Conservation (phyloP, 2,329 filamentous ascomycete species). For the Aspergillus sp. region DNA sequence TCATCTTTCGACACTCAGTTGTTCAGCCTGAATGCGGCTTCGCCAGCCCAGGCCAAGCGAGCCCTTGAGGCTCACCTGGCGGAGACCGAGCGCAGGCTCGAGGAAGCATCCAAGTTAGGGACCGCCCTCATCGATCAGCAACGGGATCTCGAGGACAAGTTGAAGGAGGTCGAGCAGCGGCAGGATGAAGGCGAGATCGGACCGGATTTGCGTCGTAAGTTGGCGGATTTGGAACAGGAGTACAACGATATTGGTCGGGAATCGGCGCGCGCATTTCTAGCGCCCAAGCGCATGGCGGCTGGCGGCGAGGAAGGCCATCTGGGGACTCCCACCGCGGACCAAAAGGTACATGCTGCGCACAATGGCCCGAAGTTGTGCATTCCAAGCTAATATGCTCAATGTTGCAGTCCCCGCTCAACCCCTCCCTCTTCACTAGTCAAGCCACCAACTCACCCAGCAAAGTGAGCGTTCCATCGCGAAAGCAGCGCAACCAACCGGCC, state of each 20-base stretch:
- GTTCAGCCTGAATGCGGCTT: slow-evolving; percentile 71
- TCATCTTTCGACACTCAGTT: slow-evolving; percentile 74
- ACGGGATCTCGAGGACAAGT: slow-evolving; percentile 67
- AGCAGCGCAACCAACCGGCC: slow-evolving; percentile 79
- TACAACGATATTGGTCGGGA: slow-evolving; percentile 91
- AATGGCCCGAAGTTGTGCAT: neutral
- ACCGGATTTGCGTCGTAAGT: slow-evolving; percentile 70
- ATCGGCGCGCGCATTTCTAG: slow-evolving; percentile 78
- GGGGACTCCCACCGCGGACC: slow-evolving; percentile 40
- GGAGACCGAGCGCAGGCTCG: slow-evolving; percentile 83
- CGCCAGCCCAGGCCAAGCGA: slow-evolving; percentile 77
- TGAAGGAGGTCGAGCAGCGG: slow-evolving; percentile 75
- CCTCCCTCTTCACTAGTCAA: slow-evolving; percentile 74
- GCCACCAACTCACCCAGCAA: slow-evolving; percentile 83
- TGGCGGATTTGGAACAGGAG: slow-evolving; percentile 83
- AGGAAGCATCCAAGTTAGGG: slow-evolving; percentile 83
- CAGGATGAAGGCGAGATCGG: slow-evolving; percentile 70
- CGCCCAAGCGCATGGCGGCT: slow-evolving; percentile 67
- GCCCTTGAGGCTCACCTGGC: slow-evolving; percentile 84
- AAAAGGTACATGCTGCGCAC: slow-evolving; percentile 31
- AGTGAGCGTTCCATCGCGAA: slow-evolving; percentile 74
- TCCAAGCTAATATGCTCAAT: neutral
- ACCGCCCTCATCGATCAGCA: slow-evolving; percentile 81
- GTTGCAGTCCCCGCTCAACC: slow-evolving; percentile 58
- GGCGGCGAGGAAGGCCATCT: slow-evolving; percentile 52